Percentiles rank a stretch among this genome's conserved stretches.
Conservation (phyloP, 2,329 filamentous ascomycete species). For the Monilinia polystroma region DNA sequence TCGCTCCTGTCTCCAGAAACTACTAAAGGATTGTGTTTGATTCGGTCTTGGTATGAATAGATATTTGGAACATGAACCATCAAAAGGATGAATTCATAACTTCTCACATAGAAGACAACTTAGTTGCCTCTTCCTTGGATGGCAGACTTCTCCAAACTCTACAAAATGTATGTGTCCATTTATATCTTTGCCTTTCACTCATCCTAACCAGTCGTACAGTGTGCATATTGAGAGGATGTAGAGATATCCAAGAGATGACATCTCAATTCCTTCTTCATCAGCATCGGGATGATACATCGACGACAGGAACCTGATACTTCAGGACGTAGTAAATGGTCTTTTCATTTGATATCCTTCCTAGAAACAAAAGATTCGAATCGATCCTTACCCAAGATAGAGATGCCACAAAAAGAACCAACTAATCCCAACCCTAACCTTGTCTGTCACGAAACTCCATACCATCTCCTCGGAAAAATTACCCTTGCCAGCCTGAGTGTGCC, state of each 20-base stretch:
- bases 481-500: neutral
- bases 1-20: neutral
- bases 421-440: neutral
- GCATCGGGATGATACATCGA: neutral
- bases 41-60: neutral
- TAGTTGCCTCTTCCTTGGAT: neutral
- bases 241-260: neutral
- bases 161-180: neutral
- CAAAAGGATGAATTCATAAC: neutral
- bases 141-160: neutral
- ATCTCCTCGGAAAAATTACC: neutral
- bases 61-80: neutral
- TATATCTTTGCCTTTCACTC: neutral
- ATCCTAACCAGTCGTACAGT: neutral
- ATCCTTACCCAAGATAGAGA: conserved; percentile 4
- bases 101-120: no score
- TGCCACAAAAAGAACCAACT: conserved; percentile 2
- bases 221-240: neutral
- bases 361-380: neutral
- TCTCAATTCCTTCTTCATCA: neutral
- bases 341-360: neutral
- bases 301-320: conserved; percentile 15
- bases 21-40: neutral
- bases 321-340: neutral
- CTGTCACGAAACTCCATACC: conserved; percentile 3